phyloP scores from a whole-genome alignment of 2,329 filamentous ascomycete species.

The Coniochaeta sp. region DNA sequence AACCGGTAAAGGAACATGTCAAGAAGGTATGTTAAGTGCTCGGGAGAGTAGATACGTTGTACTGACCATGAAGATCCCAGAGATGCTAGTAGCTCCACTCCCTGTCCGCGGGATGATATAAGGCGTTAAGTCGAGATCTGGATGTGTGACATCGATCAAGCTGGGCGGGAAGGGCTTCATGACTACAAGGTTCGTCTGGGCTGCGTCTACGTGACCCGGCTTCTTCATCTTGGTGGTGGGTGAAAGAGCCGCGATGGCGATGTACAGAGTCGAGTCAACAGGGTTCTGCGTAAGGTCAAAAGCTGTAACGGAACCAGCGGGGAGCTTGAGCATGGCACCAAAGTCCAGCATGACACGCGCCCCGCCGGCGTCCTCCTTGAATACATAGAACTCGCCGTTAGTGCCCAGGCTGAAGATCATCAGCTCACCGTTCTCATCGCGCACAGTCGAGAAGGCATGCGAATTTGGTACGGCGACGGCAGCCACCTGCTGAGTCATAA shows the following conservation, averaged over 20 bases:
- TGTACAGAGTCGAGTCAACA: neutral
- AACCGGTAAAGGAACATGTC: too few species aligned
- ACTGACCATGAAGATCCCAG: too few species aligned
- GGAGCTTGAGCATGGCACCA: neutral
- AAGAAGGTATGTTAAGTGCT: too few species aligned
- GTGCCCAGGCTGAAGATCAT: conserved; percentile 1
- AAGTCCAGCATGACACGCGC: neutral
- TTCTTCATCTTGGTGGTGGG: too few species aligned
- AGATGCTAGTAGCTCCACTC: too few species aligned
- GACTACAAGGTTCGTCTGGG: too few species aligned
- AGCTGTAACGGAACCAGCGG: neutral
- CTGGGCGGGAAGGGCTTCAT: too few species aligned
- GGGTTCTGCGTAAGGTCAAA: neutral
- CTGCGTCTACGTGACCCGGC: too few species aligned
- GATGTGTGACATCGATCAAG: too few species aligned
- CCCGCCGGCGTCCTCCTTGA: neutral
- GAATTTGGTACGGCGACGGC: neutral
- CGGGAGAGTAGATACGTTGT: too few species aligned
- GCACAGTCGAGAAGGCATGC: neutral
- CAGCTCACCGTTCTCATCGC: neutral
- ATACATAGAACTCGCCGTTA: neutral
- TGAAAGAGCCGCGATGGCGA: neutral
- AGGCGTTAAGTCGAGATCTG: too few species aligned
- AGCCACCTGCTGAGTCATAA: conserved; percentile 1
- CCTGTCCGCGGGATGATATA: too few species aligned